Conservation (phyloP, 169 alveolate species). For the Cryptosporidium parvum region DNA sequence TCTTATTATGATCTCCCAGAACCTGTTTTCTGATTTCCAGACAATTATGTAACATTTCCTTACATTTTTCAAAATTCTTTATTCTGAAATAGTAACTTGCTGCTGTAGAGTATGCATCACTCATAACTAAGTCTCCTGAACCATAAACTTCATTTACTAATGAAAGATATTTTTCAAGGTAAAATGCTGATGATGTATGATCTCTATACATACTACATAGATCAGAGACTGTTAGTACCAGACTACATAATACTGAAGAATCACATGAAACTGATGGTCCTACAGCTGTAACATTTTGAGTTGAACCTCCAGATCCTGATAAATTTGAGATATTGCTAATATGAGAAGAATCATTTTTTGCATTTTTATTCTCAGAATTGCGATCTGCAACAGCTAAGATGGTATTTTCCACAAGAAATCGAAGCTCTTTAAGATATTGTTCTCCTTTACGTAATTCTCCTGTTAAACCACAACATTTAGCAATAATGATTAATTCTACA, state of each 20-base stretch:
- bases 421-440: slow-evolving; percentile 81
- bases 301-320: not conserved
- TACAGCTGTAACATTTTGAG: slow-evolving; percentile 9
- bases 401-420: slow-evolving; percentile 86
- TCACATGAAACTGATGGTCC: slow-evolving; percentile 81
- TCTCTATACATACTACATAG: slow-evolving; percentile 80
- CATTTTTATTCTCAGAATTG: slow-evolving; percentile 39
- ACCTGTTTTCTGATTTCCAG: slow-evolving; percentile 70
- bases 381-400: slow-evolving; percentile 80
- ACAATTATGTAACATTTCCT: slow-evolving; percentile 47
- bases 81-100: slow-evolving; percentile 77
- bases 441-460: slow-evolving; percentile 83
- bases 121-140: slow-evolving; percentile 70
- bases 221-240: slow-evolving; percentile 79
- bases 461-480: slow-evolving; percentile 86
- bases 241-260: slow-evolving; percentile 78
- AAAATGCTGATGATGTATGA: slow-evolving; percentile 77
- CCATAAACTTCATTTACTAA: slow-evolving; percentile 76
- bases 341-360: slow-evolving; percentile 25
- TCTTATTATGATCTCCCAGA: slow-evolving; percentile 59
- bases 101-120: slow-evolving; percentile 77
- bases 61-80: slow-evolving; percentile 42
- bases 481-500: slow-evolving; percentile 84
- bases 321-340: not conserved
- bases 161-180: slow-evolving; percentile 76